phyloP scores from a whole-genome alignment of 2,329 filamentous ascomycete species.

The Fusarium sp. region DNA sequence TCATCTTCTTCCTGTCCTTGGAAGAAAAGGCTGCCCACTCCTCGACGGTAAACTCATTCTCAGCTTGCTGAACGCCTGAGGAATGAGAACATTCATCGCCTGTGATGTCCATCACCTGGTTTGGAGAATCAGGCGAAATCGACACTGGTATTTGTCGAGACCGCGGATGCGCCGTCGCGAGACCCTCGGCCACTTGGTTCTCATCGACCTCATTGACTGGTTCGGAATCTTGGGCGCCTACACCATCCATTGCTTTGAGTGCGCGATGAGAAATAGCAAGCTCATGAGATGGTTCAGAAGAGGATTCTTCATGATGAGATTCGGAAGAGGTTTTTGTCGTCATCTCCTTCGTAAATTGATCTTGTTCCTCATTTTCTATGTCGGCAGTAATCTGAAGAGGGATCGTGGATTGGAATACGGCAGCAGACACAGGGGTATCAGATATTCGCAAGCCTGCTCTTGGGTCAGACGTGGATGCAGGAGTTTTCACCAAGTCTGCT shows the following conservation, averaged over 20 bases:
- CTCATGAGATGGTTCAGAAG: neutral
- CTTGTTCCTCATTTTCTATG: neutral
- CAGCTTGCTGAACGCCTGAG: neutral
- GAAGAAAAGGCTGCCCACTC: constrained; percentile 24
- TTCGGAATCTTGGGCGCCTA: constrained; percentile 9
- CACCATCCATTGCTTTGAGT: neutral
- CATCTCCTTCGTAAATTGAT: neutral
- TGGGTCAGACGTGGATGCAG: neutral
- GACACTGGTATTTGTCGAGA: constrained; percentile 12
- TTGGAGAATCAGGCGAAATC: neutral
- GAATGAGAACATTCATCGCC: neutral
- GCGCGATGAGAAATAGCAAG: neutral
- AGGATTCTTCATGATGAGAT: neutral
- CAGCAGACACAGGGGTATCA: neutral
- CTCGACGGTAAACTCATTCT: constrained; percentile 12
- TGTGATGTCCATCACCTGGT: neutral
- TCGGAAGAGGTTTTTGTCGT: neutral
- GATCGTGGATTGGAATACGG: neutral
- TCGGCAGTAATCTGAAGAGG: neutral
- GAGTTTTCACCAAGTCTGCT: neutral
- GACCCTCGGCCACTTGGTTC: constrained; percentile 33
- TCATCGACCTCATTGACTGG: constrained; percentile 45
- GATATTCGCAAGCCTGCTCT: neutral
- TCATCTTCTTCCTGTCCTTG: constrained; percentile 38
- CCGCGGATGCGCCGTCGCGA: neutral